Conservation (phyloP, 495 filamentous ascomycete genomes). For the Cladorrhinum samala region DNA sequence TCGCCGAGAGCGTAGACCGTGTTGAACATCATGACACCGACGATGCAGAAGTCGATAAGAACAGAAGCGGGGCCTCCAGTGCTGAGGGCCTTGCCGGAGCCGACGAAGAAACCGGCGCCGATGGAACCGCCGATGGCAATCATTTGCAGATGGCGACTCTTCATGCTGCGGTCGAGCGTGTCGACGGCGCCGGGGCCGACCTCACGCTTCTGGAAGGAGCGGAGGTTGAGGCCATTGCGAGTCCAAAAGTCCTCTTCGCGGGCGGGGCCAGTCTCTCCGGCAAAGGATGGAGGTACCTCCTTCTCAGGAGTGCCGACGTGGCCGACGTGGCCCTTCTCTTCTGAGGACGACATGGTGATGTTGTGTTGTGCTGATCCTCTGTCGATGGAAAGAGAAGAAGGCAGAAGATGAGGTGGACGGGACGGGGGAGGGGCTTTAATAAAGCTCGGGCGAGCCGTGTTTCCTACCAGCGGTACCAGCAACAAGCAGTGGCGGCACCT, state of each 20-base stretch:
- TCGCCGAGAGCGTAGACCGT: conserved; percentile 67
- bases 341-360: conserved; percentile 26
- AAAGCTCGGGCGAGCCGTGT: background rate
- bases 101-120: conserved; percentile 57
- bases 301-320: conserved; percentile 17
- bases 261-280: conserved; percentile 13
- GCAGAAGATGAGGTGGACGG: background rate
- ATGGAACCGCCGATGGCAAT: conserved; percentile 71
- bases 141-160: conserved; percentile 65
- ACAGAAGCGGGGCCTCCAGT: conserved; percentile 44
- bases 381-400: conserved; percentile 7
- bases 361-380: background rate
- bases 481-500: background rate
- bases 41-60: conserved; percentile 49
- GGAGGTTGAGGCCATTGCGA: conserved; percentile 45
- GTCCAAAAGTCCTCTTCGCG: conserved; percentile 37
- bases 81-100: conserved; percentile 42
- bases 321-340: conserved; percentile 17
- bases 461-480: too few relatives aligned
- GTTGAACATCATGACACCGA: conserved; percentile 52
- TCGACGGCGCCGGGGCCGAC: conserved; percentile 29
- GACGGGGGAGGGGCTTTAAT: conserved; percentile 4
- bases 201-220: conserved; percentile 44
- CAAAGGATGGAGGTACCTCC: conserved; percentile 21
- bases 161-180: conserved; percentile 53